Evolutionary conservation across 2,329 filamentous ascomycete species (phyloP), one percentile per base, ranked within the genome.

Genomic region (Immersiporthe knoxdaviesiana): DNA sequence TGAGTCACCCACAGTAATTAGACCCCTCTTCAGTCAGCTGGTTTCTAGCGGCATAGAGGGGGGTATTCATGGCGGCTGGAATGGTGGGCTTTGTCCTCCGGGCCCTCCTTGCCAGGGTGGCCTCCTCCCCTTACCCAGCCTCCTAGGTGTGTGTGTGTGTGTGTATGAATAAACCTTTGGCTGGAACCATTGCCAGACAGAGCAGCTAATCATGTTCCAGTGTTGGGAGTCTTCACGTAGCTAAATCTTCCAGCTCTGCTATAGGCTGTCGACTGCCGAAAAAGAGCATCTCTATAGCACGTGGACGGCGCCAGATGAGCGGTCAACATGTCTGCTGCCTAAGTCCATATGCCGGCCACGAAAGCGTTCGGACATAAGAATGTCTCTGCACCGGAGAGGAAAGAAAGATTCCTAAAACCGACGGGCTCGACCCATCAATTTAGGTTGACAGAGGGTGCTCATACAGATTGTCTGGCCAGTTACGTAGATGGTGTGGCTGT

Each of bases 301-400:
- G 21, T 47, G 44, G 21, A n/a, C 21, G 8, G 18, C 8, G 21
- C 21, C 21, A n/a, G 44, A n/a, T 21, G 44, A 47, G 44, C 8
- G 44, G 8, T 47, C 21, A 47, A 8, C 1, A 47, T 47, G 41
- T 1, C 41, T 47, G 21, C 44, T 44, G 16, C 16, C 16, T n/a
- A n/a, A 8, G 44, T n/a, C n/a, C n/a, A n/a, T n/a, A 47, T 47
- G 71, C 72, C 35, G 61, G 52, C 24, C 54, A 44, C 58, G 39
- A 67, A 21, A 66, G 56, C 30, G 21, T n/a, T 47, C 21, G 58
- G 52, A 10, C 50, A 50, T n/a, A 27, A 41, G n/a, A 65, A 61
- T 27, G 65, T 54, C n/a, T 39, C 67, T 12, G 30, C 39, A 10
- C 54, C 61, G 6, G n/a, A 62, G 32, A 27, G n/a, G 2, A 32